Base-by-base conservation (phyloP, 169 alveolate species). In the Plasmodium billcollinsi region DNA sequence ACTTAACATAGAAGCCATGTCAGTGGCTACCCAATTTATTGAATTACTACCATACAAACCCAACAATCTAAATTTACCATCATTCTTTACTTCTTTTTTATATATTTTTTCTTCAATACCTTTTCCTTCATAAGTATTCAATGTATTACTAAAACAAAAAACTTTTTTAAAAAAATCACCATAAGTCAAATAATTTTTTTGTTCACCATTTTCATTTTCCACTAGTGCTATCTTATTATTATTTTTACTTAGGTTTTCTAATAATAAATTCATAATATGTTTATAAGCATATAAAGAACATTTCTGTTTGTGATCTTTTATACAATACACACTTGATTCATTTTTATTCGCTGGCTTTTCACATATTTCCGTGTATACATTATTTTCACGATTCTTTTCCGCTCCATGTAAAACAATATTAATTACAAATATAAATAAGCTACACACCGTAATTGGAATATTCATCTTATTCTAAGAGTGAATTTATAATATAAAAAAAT, bases 1-100 rank as follows among this genome's bases (percentile, higher is more conserved):
- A 47, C 74, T 83, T 14, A 3, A 2, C 83, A 69, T 45, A 50
- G 67, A 7, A 29, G 85, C 80, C 4, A 83, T 18, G 20, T 69
- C 85, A 2, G 83, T 67, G 7, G 15, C 21, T 12, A 83, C 3
- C 91, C 91, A 69, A 61, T 83, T 83, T 1, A 62, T 20, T 0
- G 91, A 83, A 49, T 83, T 83, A 49, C 33, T n/a, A 39, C 85
- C 91, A 69, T 70, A 83, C 7, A 83, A 56, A n/a, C 91, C 91
- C 33, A 83, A 45, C 6, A 83, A 0, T 29, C 59, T 67, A 50
- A 83, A 83, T 1, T 29, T 14, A n/a, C 91, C 85, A 3, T 67
- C 6, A 62, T 83, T 83, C 8, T 65, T 54, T 56, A 33, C 45
- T 75, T 66, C 65, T 52, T 83, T 83, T 11, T 66, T 65, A 59